phyloP scores from a whole-genome alignment of 2,329 filamentous ascomycete genomes.

The Fusarium continuum region DNA sequence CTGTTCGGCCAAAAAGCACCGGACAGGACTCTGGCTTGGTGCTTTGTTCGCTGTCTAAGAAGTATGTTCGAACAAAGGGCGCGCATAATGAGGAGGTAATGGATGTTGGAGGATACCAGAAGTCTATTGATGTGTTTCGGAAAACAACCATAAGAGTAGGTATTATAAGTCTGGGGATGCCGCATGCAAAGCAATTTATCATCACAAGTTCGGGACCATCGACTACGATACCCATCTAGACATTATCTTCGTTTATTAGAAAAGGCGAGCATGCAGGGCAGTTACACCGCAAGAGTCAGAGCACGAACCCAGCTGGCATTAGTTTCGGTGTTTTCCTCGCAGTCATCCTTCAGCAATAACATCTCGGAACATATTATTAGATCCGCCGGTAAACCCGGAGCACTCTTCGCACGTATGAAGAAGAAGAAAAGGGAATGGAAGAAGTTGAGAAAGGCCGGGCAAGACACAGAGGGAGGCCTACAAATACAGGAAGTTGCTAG shows the following conservation, averaged over 20 bases:
- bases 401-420: conserved; percentile 1
- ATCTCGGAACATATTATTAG: neutral
- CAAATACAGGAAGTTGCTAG: neutral
- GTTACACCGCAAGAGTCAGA: neutral
- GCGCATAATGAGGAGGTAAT: neutral
- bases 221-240: neutral
- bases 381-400: neutral
- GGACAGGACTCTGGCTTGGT: neutral
- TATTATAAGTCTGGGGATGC: neutral
- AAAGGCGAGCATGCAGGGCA: conserved; percentile 3
- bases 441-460: neutral
- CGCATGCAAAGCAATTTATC: neutral
- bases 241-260: neutral
- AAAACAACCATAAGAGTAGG: neutral
- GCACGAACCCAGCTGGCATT: neutral
- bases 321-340: neutral
- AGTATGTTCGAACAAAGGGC: neutral
- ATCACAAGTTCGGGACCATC: neutral
- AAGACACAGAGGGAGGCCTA: neutral
- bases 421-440: neutral
- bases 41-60: conserved; percentile 11
- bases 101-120: neutral
- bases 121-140: neutral
- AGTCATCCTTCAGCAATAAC: neutral
- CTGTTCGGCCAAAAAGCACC: neutral